Evolutionary conservation across 2,329 filamentous ascomycete species (phyloP).

Genomic region (Diaporthe batatas): DNA sequence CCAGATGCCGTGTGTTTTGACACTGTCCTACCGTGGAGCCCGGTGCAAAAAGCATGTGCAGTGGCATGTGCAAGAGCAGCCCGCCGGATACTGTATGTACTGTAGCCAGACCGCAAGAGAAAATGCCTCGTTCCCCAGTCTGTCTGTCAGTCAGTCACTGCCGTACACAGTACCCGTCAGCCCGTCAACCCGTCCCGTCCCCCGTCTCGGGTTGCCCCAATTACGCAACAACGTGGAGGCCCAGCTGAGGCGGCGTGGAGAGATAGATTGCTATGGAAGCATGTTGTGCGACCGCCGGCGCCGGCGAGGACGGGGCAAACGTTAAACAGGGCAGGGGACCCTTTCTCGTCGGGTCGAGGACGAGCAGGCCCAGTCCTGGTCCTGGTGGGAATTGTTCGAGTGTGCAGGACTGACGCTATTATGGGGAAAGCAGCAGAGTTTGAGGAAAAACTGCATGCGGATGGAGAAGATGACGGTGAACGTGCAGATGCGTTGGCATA

Average conservation of each 20-base stretch:
- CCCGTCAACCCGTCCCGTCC: not conserved
- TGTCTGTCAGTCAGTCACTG: not conserved
- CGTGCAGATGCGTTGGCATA: not conserved
- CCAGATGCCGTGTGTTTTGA: not conserved
- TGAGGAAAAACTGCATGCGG: not conserved
- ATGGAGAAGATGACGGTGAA: conserved; percentile 13
- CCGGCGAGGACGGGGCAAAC: not conserved
- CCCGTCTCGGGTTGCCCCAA: conserved; percentile 17
- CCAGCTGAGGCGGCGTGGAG: conserved; percentile 4
- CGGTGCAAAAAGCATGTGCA: not conserved
- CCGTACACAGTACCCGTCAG: not conserved
- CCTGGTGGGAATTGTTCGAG: too few species aligned
- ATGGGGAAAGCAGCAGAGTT: conserved; percentile 13
- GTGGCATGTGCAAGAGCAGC: not conserved
- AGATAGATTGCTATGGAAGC: conserved; percentile 15
- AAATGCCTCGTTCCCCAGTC: conserved; percentile 21
- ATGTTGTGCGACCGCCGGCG: conserved; percentile 14
- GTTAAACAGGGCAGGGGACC: conserved; percentile 8
- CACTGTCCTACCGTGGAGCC: not conserved
- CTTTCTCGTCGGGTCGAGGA: conserved; percentile 1
- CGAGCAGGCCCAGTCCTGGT: not conserved
- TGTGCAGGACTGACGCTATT: not conserved
- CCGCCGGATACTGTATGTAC: not conserved
- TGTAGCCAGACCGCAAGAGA: too few species aligned
- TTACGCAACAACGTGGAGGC: conserved; percentile 33